phyloP scores from a whole-genome alignment of 2,329 filamentous ascomycete species.

The Aureobasidium leucospermi region DNA sequence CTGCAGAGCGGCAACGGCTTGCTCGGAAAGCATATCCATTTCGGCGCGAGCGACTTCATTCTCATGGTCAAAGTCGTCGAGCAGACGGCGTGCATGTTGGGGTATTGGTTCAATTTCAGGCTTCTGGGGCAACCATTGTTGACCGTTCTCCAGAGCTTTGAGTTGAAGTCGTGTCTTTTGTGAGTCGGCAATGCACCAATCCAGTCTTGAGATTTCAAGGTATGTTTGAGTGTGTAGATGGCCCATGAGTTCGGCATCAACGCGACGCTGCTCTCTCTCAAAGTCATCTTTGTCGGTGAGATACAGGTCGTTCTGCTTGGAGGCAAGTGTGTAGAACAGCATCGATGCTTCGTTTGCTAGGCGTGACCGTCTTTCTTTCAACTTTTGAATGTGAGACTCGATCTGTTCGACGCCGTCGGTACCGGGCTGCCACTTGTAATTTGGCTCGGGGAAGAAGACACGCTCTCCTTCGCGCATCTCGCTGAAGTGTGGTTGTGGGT shows the following conservation, averaged over 20 bases:
- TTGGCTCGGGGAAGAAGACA: conserved; percentile 15
- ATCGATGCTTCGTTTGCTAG: conserved; percentile 17
- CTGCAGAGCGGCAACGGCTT: neutral
- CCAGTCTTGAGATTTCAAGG: conserved; percentile 14
- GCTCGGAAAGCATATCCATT: conserved; percentile 4
- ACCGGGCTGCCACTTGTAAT: conserved; percentile 16
- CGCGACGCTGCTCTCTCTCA: conserved; percentile 5
- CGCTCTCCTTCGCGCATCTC: conserved; percentile 17
- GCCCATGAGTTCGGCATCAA: conserved; percentile 15
- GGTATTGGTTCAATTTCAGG: neutral
- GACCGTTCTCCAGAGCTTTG: conserved; percentile 9
- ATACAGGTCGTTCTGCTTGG: conserved; percentile 16
- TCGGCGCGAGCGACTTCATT: conserved; percentile 6
- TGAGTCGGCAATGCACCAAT: conserved; percentile 22
- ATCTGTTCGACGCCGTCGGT: conserved; percentile 9
- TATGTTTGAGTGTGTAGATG: conserved; percentile 17
- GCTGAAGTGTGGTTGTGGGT: conserved; percentile 16
- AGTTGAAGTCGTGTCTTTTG: conserved; percentile 19
- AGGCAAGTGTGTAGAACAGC: conserved; percentile 17
- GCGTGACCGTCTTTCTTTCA: conserved; percentile 9
- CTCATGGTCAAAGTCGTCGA: conserved; percentile 11
- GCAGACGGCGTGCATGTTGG: conserved; percentile 5
- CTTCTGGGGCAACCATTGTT: conserved; percentile 13
- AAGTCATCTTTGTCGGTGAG: neutral
- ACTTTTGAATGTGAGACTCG: conserved; percentile 13